Evolutionary conservation across 2,329 filamentous ascomycete species (phyloP), one percentile per base, ranked within the genome.

Genomic region (Podosphaera xanthii): DNA sequence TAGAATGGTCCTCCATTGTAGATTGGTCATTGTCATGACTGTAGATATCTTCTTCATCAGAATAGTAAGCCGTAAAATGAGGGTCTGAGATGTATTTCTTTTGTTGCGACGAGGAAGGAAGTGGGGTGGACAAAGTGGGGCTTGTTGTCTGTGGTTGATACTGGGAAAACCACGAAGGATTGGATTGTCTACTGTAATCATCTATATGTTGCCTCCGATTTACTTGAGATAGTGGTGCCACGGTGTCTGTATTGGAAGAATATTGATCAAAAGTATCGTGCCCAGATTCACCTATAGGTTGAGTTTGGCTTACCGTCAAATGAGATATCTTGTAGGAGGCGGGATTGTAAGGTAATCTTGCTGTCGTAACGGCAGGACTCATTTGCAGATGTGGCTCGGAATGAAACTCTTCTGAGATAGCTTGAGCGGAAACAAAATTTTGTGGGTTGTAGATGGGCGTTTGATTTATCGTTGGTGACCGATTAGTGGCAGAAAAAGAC

Each of bases 271-370:
- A 52, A 74, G 78, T 53, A 76, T 71, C 79, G 77, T 54, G 82
- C 70, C 49, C 80, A 76, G 59, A 80, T 75, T 68, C 81, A 76
- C 14, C 65, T 34, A 58, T 46, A 36, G 80, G 82, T 1, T 80
- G 79, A 60, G 81, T 77, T 58, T 79, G 73, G 61, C 75, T 73
- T 9, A 80, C 67, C n/a, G 75, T 72, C 1, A 74, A 70, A 4
- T 74, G 72, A 33, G 72, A 58, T 56, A 64, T 66, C 54, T 75
- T 73, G 34, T 73, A 70, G 48, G 69, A 67, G 40, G 72, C 71
- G 1, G 87, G 86, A 67, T 90, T 91, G 71, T 90, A 91, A 50
- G 78, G 75, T 70, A 62, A 76, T 71, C 61, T 73, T 66, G 60
- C 76, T 76, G 62, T 76, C 73, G 62, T 77, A 74, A 62, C 77